These are phyloP conservation scores for Crithidia brevicula DNA, from an alignment of 208 protist genomes.

Conservation along the genomic window DNA sequence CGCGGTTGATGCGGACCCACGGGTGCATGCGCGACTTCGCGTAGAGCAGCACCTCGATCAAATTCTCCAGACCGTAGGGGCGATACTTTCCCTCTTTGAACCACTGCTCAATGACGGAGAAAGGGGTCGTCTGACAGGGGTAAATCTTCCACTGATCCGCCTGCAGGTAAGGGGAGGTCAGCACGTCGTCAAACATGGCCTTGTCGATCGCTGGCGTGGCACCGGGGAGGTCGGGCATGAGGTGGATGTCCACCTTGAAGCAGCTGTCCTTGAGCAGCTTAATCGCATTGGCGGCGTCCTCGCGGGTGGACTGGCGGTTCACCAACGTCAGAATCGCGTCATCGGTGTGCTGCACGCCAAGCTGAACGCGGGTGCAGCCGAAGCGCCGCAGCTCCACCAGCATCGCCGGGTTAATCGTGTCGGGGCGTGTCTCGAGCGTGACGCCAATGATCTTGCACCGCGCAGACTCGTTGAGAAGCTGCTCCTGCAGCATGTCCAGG, in stretches of 20 bases:
- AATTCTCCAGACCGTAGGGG: constrained; percentile 89
- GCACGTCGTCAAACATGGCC: constrained; percentile 95
- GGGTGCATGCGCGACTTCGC: constrained; percentile 96
- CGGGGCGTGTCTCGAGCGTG: constrained; percentile 99
- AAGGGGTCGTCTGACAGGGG: constrained; percentile 99
- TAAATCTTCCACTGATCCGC: constrained; percentile 99
- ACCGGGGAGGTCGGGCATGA: constrained; percentile 99
- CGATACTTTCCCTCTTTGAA: constrained; percentile 96
- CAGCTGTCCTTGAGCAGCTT: constrained; percentile 97
- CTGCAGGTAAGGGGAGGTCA: constrained; percentile 95
- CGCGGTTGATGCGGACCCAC: constrained; percentile 99
- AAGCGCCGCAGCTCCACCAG: constrained; percentile 91
- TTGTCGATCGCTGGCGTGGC: constrained; percentile 95
- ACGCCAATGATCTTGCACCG: constrained; percentile 98
- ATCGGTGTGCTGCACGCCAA: constrained; percentile 99
- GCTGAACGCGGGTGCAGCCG: constrained; percentile 98
- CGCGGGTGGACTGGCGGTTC: constrained; percentile 95
- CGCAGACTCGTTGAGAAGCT: constrained; percentile 93
- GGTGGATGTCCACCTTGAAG: constrained; percentile 99
- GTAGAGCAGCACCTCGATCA: constrained; percentile 96
- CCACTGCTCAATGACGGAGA: constrained; percentile 97
- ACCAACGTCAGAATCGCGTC: constrained; percentile 94
- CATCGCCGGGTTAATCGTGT: constrained; percentile 95
- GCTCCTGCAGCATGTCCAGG: constrained; percentile 80
- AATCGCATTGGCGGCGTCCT: constrained; percentile 94